Conservation (phyloP, 2,329 filamentous ascomycete genomes). For the Diplocarpon rosae region DNA sequence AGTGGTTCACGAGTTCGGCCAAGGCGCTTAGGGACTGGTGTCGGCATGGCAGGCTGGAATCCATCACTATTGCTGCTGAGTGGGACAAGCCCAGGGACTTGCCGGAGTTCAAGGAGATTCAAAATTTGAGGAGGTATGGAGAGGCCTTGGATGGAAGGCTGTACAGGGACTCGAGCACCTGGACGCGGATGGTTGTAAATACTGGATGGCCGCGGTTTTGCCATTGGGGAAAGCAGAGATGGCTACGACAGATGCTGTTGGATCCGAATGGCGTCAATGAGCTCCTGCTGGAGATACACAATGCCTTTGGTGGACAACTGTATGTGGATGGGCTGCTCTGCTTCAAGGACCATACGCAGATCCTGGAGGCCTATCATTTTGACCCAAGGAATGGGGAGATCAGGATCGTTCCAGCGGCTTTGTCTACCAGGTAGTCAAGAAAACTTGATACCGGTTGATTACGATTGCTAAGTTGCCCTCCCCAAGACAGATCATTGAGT, state of each 20-base stretch:
- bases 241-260: conserved; percentile 23
- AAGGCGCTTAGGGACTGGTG: conserved; percentile 13
- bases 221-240: conserved; percentile 24
- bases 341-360: conserved; percentile 12
- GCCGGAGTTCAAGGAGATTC: conserved; percentile 20
- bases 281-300: conserved; percentile 16
- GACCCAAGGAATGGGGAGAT: conserved; percentile 24
- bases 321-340: conserved; percentile 18
- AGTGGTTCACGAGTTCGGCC: conserved; percentile 18
- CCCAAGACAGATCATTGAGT: no score
- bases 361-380: conserved; percentile 7
- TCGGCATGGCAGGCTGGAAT: conserved; percentile 10
- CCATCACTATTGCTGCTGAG: conserved; percentile 18
- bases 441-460: no score
- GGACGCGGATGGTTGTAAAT: conserved; percentile 16
- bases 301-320: conserved; percentile 18
- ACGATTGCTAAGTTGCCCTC: no score
- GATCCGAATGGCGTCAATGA: conserved; percentile 19
- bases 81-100: conserved; percentile 20
- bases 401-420: conserved; percentile 13
- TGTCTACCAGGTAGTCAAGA: no score
- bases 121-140: conserved; percentile 18
- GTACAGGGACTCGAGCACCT: conserved; percentile 11
- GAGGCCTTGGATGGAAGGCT: conserved; percentile 22
- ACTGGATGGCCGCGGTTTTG: conserved; percentile 25